Evolutionary conservation across 176 grass and related monocot genomes (phyloP).

Genomic region (Juncus inflexus): DNA sequence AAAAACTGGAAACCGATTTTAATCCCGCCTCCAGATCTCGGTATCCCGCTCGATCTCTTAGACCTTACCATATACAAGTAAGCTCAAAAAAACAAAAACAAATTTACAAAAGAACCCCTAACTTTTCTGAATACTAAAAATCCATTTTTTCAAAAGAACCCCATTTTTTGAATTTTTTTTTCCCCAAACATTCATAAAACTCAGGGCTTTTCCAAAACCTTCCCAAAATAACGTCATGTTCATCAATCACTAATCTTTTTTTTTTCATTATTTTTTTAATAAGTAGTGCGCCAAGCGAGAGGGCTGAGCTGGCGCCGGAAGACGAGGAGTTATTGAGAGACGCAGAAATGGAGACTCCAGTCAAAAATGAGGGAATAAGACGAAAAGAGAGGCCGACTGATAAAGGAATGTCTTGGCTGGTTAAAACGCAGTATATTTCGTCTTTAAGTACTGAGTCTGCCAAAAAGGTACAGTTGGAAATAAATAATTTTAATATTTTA

Average conservation of each 20-base stretch:
- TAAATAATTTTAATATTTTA: constrained; percentile 6
- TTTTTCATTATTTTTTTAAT: constrained; percentile 1
- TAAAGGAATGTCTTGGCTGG: constrained; percentile 96
- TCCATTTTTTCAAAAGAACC: background rate
- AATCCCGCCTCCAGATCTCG: constrained; percentile 81
- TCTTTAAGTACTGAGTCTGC: constrained; percentile 77
- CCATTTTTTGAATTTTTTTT: background rate
- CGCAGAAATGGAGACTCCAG: constrained; percentile 75
- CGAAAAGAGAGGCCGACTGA: constrained; percentile 93
- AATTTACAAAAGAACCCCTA: too few relatives aligned
- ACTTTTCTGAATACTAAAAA: constrained; percentile 23
- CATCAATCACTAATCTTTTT: too few relatives aligned
- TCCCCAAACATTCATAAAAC: constrained; percentile 4
- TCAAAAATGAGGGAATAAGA: constrained; percentile 89
- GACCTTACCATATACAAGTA: constrained; percentile 96
- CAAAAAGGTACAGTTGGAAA: constrained; percentile 52
- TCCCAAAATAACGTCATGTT: too few relatives aligned
- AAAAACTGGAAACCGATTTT: constrained; percentile 90
- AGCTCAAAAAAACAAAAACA: constrained; percentile 20
- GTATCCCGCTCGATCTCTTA: constrained; percentile 95
- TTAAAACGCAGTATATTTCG: constrained; percentile 99
- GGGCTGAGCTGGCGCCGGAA: constrained; percentile 48
- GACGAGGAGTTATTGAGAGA: constrained; percentile 89
- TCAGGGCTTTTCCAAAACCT: too few relatives aligned
- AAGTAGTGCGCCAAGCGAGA: constrained; percentile 47